Percentiles rank a stretch among this genome's conserved stretches.
Evolutionary conservation across 768 basidiomycete species (phyloP).

Genomic region (Gautieria morchelliformis): DNA sequence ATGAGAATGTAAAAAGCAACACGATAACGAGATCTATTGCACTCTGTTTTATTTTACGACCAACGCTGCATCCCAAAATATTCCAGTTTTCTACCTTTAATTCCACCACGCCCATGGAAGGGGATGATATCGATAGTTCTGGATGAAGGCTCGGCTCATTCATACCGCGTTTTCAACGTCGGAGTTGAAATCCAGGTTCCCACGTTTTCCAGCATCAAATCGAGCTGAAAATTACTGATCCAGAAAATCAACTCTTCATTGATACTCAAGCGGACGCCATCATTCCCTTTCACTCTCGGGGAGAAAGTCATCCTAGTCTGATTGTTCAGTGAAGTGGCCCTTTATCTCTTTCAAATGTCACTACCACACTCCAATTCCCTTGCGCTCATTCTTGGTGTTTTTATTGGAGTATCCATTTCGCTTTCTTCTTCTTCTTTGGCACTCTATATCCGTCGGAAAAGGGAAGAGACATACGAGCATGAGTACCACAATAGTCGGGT

Average conservation of each 20-base stretch:
- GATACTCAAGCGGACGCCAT: too few relatives aligned
- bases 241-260: too few relatives aligned
- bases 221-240: too few relatives aligned
- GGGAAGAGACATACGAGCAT: constrained; percentile 21
- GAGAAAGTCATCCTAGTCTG: too few relatives aligned
- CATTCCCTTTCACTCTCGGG: too few relatives aligned
- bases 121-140: constrained; percentile 1
- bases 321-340: neutral
- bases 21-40: neutral
- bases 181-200: neutral
- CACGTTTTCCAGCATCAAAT: neutral
- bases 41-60: neutral
- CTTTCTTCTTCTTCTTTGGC: constrained; percentile 58
- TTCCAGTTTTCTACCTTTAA: constrained; percentile 1
- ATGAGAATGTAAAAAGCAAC: neutral
- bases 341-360: neutral
- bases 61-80: neutral
- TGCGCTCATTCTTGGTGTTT: constrained; percentile 32
- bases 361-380: neutral
- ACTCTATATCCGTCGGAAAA: constrained; percentile 43
- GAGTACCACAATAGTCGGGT: constrained; percentile 16
- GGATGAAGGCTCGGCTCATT: neutral
- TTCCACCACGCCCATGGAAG: neutral
- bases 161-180: neutral
- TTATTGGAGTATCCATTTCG: constrained; percentile 72